Conservation (phyloP, 2,329 filamentous ascomycete species). For the Oidium heveae region DNA sequence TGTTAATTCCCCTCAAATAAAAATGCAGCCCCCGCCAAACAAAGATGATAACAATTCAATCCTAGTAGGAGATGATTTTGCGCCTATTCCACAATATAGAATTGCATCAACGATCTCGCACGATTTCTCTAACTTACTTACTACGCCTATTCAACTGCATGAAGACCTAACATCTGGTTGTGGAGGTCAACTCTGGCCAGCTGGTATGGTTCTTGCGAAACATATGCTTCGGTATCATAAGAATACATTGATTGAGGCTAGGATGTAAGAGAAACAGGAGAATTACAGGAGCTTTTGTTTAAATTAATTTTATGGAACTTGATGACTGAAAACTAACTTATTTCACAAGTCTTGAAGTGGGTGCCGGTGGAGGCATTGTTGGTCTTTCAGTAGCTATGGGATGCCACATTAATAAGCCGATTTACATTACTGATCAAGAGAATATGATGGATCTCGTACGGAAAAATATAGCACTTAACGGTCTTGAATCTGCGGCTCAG, state of each 20-base stretch:
- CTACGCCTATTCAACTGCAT: slow-evolving; percentile 44
- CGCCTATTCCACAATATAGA: slow-evolving; percentile 35
- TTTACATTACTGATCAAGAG: slow-evolving; percentile 68
- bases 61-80: slow-evolving; percentile 25
- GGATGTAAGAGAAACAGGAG: slow-evolving; percentile 30
- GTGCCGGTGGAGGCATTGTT: slow-evolving; percentile 74
- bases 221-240: slow-evolving; percentile 59
- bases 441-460: slow-evolving; percentile 72
- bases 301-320: no score
- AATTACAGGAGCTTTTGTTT: no score
- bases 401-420: slow-evolving; percentile 25
- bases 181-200: slow-evolving; percentile 84
- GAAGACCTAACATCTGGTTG: slow-evolving; percentile 76
- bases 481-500: slow-evolving; percentile 33
- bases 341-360: slow-evolving; percentile 51
- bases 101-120: slow-evolving; percentile 24
- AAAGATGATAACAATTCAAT: no score
- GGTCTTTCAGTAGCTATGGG: slow-evolving; percentile 36
- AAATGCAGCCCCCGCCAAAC: no score
- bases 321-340: no score
- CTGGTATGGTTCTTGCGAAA: slow-evolving; percentile 65
- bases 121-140: slow-evolving; percentile 50
- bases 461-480: slow-evolving; percentile 66
- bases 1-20: no score
- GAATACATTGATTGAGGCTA: slow-evolving; percentile 34